Percentiles rank a stretch among this genome's conserved stretches.
Conservation (phyloP, 192 early-diverging fungal genomes). For the Hyaloraphidium curvatum region DNA sequence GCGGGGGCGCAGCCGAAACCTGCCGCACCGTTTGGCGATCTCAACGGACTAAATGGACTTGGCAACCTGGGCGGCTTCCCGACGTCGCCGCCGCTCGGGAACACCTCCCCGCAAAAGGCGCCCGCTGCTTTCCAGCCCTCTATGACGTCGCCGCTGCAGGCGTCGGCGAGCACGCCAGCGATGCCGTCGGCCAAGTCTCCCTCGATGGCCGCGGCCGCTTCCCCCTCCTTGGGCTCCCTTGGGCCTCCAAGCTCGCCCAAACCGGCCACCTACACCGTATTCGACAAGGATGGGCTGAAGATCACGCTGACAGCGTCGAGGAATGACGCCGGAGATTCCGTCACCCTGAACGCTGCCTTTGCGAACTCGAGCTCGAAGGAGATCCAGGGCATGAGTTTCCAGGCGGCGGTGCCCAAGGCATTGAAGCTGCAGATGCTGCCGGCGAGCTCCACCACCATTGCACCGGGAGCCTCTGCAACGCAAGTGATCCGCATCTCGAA, state of each 20-base stretch:
- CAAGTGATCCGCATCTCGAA: slow-evolving; percentile 78
- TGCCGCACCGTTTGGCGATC: slow-evolving; percentile 13
- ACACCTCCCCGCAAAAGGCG: slow-evolving; percentile 9
- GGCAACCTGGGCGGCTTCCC: slow-evolving; percentile 7
- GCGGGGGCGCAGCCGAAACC: slow-evolving; percentile 12
- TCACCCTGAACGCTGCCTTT: slow-evolving; percentile 52
- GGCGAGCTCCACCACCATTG: slow-evolving; percentile 43
- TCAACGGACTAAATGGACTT: slow-evolving; percentile 3
- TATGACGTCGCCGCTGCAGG: slow-evolving; percentile 19
- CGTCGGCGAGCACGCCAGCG: slow-evolving; percentile 11
- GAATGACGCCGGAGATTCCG: slow-evolving; percentile 34
- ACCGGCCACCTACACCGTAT: slow-evolving; percentile 31
- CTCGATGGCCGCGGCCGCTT: slow-evolving; percentile 2
- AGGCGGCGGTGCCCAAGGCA: slow-evolving; percentile 84
- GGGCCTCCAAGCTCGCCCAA: slow-evolving; percentile 9
- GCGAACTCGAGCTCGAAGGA: slow-evolving; percentile 30
- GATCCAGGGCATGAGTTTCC: slow-evolving; percentile 50
- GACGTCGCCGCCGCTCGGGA: slow-evolving; percentile 12
- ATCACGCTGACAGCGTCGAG: slow-evolving; percentile 31
- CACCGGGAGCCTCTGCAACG: slow-evolving; percentile 36
- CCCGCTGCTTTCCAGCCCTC: slow-evolving; percentile 30
- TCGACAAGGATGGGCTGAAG: slow-evolving; percentile 55
- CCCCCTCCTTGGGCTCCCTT: slow-evolving; percentile 4
- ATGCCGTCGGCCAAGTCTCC: slow-evolving; percentile 9
- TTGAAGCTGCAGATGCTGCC: slow-evolving; percentile 69